Evolutionary conservation across 805 yeast species (phyloP).

Genomic region (Spathaspora gorwiae): DNA sequence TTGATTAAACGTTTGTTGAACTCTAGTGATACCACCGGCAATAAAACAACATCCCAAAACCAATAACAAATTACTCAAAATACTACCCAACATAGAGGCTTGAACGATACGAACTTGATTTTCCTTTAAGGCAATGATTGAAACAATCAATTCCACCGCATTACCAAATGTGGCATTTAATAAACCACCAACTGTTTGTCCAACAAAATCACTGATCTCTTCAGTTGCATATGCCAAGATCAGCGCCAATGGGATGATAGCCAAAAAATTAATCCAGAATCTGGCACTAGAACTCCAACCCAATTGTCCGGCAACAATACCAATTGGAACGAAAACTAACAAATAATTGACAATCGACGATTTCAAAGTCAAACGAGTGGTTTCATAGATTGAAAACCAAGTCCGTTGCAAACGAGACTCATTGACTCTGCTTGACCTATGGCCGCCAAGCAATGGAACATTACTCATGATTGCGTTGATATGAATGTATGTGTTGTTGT

Average conservation of each 20-base stretch:
- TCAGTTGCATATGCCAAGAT: slow-evolving; percentile 90
- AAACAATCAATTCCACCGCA: slow-evolving; percentile 94
- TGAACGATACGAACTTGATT: slow-evolving; percentile 93
- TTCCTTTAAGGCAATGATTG: slow-evolving; percentile 79
- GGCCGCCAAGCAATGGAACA: slow-evolving; percentile 6
- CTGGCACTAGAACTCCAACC: slow-evolving; percentile 50
- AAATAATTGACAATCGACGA: slow-evolving; percentile 75
- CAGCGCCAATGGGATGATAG: slow-evolving; percentile 90
- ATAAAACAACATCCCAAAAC: slow-evolving; percentile 95
- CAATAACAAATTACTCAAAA: slow-evolving; percentile 78
- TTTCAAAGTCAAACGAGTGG: slow-evolving; percentile 26
- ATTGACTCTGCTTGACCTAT: neutral
- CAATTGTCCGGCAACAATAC: slow-evolving; percentile 65
- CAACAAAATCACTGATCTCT: slow-evolving; percentile 80
- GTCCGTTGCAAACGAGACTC: neutral
- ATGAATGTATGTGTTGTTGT: neutral
- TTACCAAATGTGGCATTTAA: slow-evolving; percentile 97
- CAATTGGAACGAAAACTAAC: slow-evolving; percentile 83
- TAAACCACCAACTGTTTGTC: slow-evolving; percentile 89
- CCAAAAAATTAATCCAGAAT: slow-evolving; percentile 76
- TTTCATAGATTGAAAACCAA: slow-evolving; percentile 1
- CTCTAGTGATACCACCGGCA: slow-evolving; percentile 84
- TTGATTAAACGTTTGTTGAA: slow-evolving; percentile 86
- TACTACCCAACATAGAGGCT: slow-evolving; percentile 95
- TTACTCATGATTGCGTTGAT: slow-evolving; percentile 5